These are phyloP conservation scores for Cladophialophora yegresii DNA, from an alignment of 2,329 filamentous ascomycete species.

Conservation along the genomic window DNA sequence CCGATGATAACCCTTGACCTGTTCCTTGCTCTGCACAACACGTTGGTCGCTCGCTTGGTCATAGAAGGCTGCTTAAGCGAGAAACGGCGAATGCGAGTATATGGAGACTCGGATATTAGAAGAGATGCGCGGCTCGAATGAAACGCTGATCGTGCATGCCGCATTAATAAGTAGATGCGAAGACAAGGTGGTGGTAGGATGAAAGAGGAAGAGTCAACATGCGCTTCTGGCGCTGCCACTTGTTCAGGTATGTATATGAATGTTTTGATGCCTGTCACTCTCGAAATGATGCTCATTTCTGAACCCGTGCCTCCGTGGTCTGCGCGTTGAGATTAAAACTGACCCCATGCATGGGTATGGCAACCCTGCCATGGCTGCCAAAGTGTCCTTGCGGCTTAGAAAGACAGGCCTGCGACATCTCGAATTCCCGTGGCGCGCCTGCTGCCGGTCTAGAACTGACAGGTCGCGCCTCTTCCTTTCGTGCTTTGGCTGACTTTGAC, in stretches of 20 bases:
- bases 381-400: slow-evolving; percentile 7
- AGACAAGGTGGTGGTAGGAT: background rate
- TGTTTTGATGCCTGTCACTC: slow-evolving; percentile 15
- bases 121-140: background rate
- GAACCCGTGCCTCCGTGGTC: slow-evolving; percentile 9
- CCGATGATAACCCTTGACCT: background rate
- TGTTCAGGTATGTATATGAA: slow-evolving; percentile 12
- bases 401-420: slow-evolving; percentile 6
- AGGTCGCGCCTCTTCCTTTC: background rate
- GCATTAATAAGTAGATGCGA: background rate
- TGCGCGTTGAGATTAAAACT: slow-evolving; percentile 25
- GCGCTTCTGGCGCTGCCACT: slow-evolving; percentile 1
- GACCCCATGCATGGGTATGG: slow-evolving; percentile 13
- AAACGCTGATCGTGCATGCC: background rate
- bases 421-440: slow-evolving; percentile 11
- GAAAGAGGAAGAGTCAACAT: slow-evolving; percentile 1
- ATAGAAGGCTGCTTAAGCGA: slow-evolving; percentile 6
- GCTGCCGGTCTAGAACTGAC: slow-evolving; percentile 12
- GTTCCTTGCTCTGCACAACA: background rate
- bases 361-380: background rate
- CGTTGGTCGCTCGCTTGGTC: slow-evolving; percentile 13
- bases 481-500: slow-evolving; percentile 11
- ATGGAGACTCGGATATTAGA: slow-evolving; percentile 3
- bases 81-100: background rate
- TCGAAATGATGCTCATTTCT: slow-evolving; percentile 21